Evolutionary conservation across 2,329 filamentous ascomycete species (phyloP).

Genomic region (Juglanconis oblonga): DNA sequence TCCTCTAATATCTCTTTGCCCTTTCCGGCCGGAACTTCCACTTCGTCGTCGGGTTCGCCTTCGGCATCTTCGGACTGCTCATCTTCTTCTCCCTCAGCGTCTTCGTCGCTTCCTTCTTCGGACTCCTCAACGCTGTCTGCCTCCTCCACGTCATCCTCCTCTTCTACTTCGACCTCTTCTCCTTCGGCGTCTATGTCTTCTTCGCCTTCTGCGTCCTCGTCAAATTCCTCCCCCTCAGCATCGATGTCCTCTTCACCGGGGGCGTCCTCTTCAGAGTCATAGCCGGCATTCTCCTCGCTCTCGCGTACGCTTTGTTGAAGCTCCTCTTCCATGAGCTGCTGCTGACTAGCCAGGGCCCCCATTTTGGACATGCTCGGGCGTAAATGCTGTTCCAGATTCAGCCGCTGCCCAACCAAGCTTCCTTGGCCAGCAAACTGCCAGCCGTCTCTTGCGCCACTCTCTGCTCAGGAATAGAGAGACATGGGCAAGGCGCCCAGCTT

Average conservation of each 20-base stretch:
- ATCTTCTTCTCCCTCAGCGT: slow-evolving; percentile 20
- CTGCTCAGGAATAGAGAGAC: slow-evolving; percentile 12
- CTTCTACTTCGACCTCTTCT: slow-evolving; percentile 31
- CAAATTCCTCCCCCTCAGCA: slow-evolving; percentile 32
- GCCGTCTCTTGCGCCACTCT: slow-evolving; percentile 15
- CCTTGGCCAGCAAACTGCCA: slow-evolving; percentile 4
- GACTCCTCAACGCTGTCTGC: slow-evolving; percentile 21
- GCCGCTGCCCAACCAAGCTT: slow-evolving; percentile 7
- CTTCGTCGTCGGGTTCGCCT: slow-evolving; percentile 26
- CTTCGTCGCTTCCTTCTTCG: slow-evolving; percentile 20
- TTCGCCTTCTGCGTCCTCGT: slow-evolving; percentile 34
- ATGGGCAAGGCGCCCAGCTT: slow-evolving; percentile 4
- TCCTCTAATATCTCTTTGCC: slow-evolving; percentile 20
- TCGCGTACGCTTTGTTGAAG: slow-evolving; percentile 53
- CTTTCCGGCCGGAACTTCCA: slow-evolving; percentile 9
- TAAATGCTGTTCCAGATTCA: slow-evolving; percentile 3
- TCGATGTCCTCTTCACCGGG: slow-evolving; percentile 26
- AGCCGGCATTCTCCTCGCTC: slow-evolving; percentile 43
- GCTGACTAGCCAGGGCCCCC: slow-evolving; percentile 36
- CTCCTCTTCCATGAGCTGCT: slow-evolving; percentile 54
- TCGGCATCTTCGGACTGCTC: slow-evolving; percentile 29
- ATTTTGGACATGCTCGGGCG: slow-evolving; percentile 7
- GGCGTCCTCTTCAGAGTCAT: slow-evolving; percentile 34
- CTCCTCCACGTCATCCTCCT: slow-evolving; percentile 31
- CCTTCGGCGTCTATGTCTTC: slow-evolving; percentile 40